Base-by-base conservation (phyloP, 768 basidiomycete genomes). In the Dentipellis sp. region DNA sequence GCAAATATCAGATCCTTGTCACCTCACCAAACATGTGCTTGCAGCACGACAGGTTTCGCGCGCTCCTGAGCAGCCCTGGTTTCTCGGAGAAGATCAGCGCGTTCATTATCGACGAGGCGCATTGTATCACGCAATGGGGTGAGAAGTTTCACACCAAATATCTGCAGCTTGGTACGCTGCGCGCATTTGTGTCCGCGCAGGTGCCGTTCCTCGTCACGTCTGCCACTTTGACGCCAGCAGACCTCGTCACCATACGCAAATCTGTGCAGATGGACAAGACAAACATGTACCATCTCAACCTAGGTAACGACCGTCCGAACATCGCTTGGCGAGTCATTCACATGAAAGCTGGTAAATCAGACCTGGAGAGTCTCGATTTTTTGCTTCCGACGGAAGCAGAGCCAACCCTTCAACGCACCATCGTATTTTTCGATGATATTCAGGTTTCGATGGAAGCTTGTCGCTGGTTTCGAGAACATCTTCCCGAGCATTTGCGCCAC, bases 81-180 rank as follows among this genome's bases (percentile, higher is more conserved):
- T 70, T 61, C 40, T 60, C 14, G 54, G 62, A 48, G 23, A 11
- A 62, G 0, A 59, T 75, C 29, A 21, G 48, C 0, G 58, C 55
- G 0, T 36, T 71, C 14, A 63, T 76, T 29, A 56, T 74, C n/a
- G 74, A 74, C 52, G 72, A 76, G 52, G 72, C 70, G 0, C 75
- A 76, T 52, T 73, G 71, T 48, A 72, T 68, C 22, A 49, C 63
- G 1, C 64, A 69, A 45, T 73, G 72, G 70, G 58, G 58, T 10
- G 50, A 37, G 14, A 48, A 46, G 14, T 63, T 62, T 40, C 49
- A 55, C 29, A 19, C 40, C 7, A 29, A 47, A 5, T 62, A 56
- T 45, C 40, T 46, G 16, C 12, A 57, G 21, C 52, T 59, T 2
- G 48, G 29, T 2, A 40, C 37, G 12, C 23, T 59, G 2, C 53